Evolutionary conservation across 495 filamentous ascomycete species (phyloP), one percentile per base, ranked within the genome.

Genomic region (Aspergillus indologenus): DNA sequence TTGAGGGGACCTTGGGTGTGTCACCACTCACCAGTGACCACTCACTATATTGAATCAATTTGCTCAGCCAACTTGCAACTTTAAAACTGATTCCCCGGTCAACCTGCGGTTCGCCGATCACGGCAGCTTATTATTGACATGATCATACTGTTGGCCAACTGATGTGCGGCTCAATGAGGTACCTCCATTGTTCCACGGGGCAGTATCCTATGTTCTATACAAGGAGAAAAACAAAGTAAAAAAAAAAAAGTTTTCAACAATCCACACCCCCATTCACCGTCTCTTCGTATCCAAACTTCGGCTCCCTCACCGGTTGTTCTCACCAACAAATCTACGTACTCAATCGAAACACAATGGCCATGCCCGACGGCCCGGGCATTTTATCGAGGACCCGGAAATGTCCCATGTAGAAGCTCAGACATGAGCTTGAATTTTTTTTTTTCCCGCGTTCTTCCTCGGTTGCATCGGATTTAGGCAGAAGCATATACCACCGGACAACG

Each of bases 91-190:
- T 2, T 26, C 44, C 26, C 54, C 54, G 43, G 47, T 31, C 11
- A 26, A 29, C 24, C 54, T 23, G 54, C 46, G 54, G 34, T 58
- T 58, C 43, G 56, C 56, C 48, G 56, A 58, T 58, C 56, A 51
- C 49, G 23, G 34, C 47, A 45, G 40, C 47, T 53, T 58, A 50
- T 45, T 55, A 45, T 55, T 55, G 53, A 45, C 20, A 55, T 55
- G 53, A n/a, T n/a, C n/a, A 45, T 55, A 29, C 26, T 3, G 26
- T 3, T 55, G n/a, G 43, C 47, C n/a, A 20, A 18, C 49, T 17
- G 5, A n/a, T 51, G 23, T 51, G 48, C 48, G 48, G 48, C 48
- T 51, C 48, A 31, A 29, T 50, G 22, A 22, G 45, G 9, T 3
- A 7, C n/a, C 12, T 46, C 45, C 9, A 21, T 47, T 3, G 7